Base-by-base conservation (phyloP, 148 eudicot genomes). In the Cornus suecica region DNA sequence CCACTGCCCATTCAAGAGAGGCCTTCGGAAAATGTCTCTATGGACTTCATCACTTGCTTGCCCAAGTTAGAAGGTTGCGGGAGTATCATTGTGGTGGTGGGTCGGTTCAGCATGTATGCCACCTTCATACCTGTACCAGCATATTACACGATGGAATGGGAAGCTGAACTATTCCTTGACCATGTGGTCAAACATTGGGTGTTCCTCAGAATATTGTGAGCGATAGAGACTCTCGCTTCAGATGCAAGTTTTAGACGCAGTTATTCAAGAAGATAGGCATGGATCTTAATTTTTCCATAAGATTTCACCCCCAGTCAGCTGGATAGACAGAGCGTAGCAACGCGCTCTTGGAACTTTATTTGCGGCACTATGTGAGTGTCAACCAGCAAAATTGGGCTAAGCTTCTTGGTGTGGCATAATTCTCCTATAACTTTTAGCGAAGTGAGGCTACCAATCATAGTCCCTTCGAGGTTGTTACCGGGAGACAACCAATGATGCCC, bases 391-490 rank as follows among this genome's bases (percentile, higher is more conserved):
- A 71, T 27, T 75, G 45, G 65, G 79, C 42, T 5, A 75, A 67
- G 37, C 3, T 75, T 0, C 14, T 82, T 8, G 73, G 75, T 32
- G 31, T 74, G 6, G 76, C 79, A 15, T 77, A 82, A 64, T 78
- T 82, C 56, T 78, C 74, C 5, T 82, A 82, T 2, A 75, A 82
- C 22, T 3, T 78, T 3, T 76, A 70, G 28, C 48, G 45, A 45
- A 68, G 29, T 14, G 82, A 78, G 29, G 29, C 64, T 0, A 78
- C 68, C 0, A 26, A 65, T 10, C 15, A 24, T 1, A 77, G 74
- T 22, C 78, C 78, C 4, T 77, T 81, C 66, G 61, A 77, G 37
- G 0, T 77, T 3, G 61, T 30, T 0, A 73, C 5, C 30, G 77
- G 67, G 0, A 41, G 15, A 9, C 71, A 79, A 65, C n/a, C n/a